Percentiles rank a stretch among this genome's conserved stretches.
phyloP scores from a whole-genome alignment of 768 basidiomycete species.

The Tricholoma bakamatsutake region DNA sequence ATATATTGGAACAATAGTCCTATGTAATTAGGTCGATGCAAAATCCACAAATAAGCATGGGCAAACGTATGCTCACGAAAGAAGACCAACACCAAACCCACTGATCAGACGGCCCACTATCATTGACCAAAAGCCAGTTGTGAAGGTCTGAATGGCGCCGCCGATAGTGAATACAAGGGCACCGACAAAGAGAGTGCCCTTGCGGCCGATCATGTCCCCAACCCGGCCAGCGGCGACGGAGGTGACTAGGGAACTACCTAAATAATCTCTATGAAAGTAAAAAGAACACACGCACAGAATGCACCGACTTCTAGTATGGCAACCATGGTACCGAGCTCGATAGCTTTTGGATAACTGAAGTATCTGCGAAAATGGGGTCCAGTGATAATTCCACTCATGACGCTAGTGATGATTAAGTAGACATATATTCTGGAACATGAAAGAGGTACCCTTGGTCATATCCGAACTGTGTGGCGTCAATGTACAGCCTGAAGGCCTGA shows the following conservation, averaged over 20 bases:
- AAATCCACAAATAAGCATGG: background rate
- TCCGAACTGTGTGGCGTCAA: slow-evolving; percentile 49
- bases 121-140: slow-evolving; percentile 27
- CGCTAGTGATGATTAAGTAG: slow-evolving; percentile 35
- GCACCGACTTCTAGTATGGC: slow-evolving; percentile 93
- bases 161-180: slow-evolving; percentile 72
- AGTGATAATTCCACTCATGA: slow-evolving; percentile 91
- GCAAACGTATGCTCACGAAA: slow-evolving; percentile 47
- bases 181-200: slow-evolving; percentile 67
- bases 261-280: background rate
- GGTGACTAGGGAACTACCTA: slow-evolving; percentile 50
- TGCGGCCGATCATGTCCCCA: slow-evolving; percentile 70
- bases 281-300: slow-evolving; percentile 49
- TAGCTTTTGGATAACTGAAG: slow-evolving; percentile 71
- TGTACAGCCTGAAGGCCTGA: background rate
- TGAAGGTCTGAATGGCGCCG: slow-evolving; percentile 69
- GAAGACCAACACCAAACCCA: slow-evolving; percentile 68
- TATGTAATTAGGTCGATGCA: slow-evolving; percentile 23
- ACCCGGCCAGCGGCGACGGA: slow-evolving; percentile 82
- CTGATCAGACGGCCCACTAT: slow-evolving; percentile 63
- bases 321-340: slow-evolving; percentile 89
- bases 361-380: slow-evolving; percentile 77
- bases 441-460: slow-evolving; percentile 76
- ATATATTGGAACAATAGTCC: slow-evolving; percentile 93
- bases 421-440: slow-evolving; percentile 10